These are phyloP conservation scores for Gynandropsis gynandra DNA, from an alignment of 345 rosid species.

Conservation along the genomic window DNA sequence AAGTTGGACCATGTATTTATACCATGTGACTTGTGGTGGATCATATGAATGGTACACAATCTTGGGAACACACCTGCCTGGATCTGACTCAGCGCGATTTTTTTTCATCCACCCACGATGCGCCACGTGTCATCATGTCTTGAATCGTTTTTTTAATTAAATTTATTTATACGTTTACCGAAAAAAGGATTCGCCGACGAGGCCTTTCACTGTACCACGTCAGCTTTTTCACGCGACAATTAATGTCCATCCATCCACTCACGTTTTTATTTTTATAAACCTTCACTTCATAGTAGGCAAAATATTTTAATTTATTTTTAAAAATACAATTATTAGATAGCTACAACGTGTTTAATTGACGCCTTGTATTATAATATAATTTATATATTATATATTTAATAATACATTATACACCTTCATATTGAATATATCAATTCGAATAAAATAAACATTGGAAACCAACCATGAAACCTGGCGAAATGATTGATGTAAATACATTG, in stretches of 20 bases:
- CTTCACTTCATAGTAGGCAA: not conserved
- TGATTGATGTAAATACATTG: not conserved
- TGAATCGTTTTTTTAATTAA: constrained; percentile 5
- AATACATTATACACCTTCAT: too few relatives aligned
- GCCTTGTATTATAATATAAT: too few relatives aligned
- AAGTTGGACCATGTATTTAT: too few relatives aligned
- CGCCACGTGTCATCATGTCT: constrained; percentile 28
- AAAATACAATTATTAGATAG: too few relatives aligned
- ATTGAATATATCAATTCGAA: too few relatives aligned
- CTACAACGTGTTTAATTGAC: too few relatives aligned
- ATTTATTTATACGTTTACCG: not conserved
- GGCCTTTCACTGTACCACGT: constrained; percentile 21
- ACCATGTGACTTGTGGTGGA: too few relatives aligned
- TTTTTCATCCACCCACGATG: not conserved
- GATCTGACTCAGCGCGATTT: constrained; percentile 33
- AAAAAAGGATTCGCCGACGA: not conserved
- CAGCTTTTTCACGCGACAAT: constrained; percentile 5
- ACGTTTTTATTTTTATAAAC: constrained; percentile 4
- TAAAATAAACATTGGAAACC: too few relatives aligned
- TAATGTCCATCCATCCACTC: constrained; percentile 22
- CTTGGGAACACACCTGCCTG: constrained; percentile 19
- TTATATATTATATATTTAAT: too few relatives aligned
- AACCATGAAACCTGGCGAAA: too few relatives aligned
- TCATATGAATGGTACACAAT: not conserved
- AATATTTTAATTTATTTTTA: too few relatives aligned